Evolutionary conservation across 805 yeast species (phyloP), one percentile per base, ranked within the genome.

Genomic region (Cyberlindnera xylosilytica): DNA sequence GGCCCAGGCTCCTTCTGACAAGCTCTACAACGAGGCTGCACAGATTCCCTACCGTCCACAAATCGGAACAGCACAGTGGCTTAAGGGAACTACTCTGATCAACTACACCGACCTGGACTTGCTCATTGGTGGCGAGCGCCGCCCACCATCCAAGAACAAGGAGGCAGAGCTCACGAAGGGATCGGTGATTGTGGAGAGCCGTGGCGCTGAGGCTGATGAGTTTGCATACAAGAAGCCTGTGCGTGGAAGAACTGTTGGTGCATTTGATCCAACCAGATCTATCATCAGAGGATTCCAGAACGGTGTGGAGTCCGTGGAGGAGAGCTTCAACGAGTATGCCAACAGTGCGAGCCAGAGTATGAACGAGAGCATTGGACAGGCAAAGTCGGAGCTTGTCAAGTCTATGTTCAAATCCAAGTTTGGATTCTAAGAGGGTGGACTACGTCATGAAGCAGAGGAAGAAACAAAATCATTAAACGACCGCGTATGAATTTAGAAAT

Each of bases 41-140:
- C 65, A 74, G 6, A 74, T 83, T 17, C 95, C 96, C 2, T 76
- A 78, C 24, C 72, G 98, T 36, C 99, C 99, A 2, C 72, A 78
- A 4, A 78, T 87, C 6, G 78, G 88, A 28, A 76, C 93, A 0
- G 68, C 86, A 34, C 91, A 83, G 61, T 86, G 97, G 93, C 87
- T 93, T 6, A 78, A 83, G 51, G 97, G 97, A 3, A 67, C 83
- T 0, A 78, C 78, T 16, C 71, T 73, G 47, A 73, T 83, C n/a
- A 66, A 80, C 2, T 61, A 74, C 18, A 70, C 73, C 1, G 95
- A 87, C 47, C 68, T 93, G 39, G 82, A 84, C 45, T 41, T 56
- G 11, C 57, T 87, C 34, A 71, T 91, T 29, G 87, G 85, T 5
- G 97, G 97, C 1, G 82, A 81, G 0, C 76, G 78, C 41, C 73